A percentile compares a stretch with the other conserved stretches of the same genome.
Evolutionary conservation across 1,284 basidiomycete genomes (phyloP).

Genomic region (Takashimella tepidaria): DNA sequence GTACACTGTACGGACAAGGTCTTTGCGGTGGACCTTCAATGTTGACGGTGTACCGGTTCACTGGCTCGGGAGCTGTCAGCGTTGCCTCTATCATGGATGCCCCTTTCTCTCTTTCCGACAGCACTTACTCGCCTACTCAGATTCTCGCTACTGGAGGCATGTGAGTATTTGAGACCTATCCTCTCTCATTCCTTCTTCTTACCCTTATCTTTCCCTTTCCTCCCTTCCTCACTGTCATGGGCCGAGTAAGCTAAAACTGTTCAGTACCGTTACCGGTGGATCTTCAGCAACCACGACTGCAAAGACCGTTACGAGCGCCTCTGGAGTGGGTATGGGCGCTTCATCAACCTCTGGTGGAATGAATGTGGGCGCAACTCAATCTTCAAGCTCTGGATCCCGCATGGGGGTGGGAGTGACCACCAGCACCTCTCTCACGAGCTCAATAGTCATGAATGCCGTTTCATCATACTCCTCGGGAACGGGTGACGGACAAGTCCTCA

Average conservation of each 20-base stretch:
- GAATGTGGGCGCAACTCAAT: too few species aligned
- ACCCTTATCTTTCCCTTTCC: neutral
- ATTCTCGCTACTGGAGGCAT: neutral
- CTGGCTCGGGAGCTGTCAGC: slow-evolving; percentile 2
- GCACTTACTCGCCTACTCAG: neutral
- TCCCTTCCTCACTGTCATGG: too few species aligned
- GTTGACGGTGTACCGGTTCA: slow-evolving; percentile 9
- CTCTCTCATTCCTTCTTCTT: too few species aligned
- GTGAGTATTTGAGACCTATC: too few species aligned
- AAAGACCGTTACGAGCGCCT: neutral
- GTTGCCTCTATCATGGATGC: neutral
- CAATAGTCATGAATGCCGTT: neutral
- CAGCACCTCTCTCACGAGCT: too few species aligned
- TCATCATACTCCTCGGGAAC: neutral
- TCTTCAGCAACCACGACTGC: neutral
- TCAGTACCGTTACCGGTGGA: neutral
- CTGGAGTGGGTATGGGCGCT: neutral
- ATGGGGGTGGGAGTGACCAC: neutral
- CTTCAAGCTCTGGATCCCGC: too few species aligned
- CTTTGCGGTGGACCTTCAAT: slow-evolving; percentile 7
- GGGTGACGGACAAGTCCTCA: neutral
- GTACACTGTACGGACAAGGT: slow-evolving; percentile 3
- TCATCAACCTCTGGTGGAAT: too few species aligned
- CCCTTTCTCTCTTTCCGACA: neutral
- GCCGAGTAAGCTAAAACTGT: neutral